Conservation (phyloP, 202 grass and related monocot species). For the Cymbopogon flexuosus region DNA sequence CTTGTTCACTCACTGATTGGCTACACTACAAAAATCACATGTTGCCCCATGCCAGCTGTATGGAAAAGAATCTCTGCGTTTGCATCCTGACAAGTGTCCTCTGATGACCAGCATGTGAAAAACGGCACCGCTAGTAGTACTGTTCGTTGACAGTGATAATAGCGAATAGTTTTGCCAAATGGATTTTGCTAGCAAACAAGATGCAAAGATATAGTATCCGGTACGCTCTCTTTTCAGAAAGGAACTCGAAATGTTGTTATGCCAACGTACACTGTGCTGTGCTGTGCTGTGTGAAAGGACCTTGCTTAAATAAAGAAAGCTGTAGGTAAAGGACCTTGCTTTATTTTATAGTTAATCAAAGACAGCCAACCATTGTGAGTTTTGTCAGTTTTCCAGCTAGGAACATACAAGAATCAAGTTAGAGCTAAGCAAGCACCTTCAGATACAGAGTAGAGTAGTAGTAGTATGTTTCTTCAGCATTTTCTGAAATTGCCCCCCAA, state of each 20-base stretch:
- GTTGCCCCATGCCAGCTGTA: not conserved
- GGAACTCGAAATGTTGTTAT: not conserved
- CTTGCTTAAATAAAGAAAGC: not conserved
- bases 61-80: slow-evolving; percentile 1
- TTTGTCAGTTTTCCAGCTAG: not conserved
- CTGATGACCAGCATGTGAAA: not conserved
- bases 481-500: not conserved
- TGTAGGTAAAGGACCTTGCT: not conserved
- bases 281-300: not conserved
- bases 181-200: not conserved
- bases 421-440: no score
- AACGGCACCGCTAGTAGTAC: not conserved
- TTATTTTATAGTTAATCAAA: not conserved
- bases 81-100: not conserved
- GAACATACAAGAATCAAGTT: not conserved
- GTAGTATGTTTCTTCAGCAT: no score
- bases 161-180: not conserved
- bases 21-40: not conserved
- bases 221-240: not conserved
- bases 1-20: not conserved
- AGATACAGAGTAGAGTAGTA: no score
- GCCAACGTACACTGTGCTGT: not conserved
- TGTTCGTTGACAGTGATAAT: not conserved
- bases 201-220: not conserved
- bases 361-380: not conserved